Evolutionary conservation across 176 grass and related monocot species (phyloP).

Genomic region (Tillandsia leiboldiana): DNA sequence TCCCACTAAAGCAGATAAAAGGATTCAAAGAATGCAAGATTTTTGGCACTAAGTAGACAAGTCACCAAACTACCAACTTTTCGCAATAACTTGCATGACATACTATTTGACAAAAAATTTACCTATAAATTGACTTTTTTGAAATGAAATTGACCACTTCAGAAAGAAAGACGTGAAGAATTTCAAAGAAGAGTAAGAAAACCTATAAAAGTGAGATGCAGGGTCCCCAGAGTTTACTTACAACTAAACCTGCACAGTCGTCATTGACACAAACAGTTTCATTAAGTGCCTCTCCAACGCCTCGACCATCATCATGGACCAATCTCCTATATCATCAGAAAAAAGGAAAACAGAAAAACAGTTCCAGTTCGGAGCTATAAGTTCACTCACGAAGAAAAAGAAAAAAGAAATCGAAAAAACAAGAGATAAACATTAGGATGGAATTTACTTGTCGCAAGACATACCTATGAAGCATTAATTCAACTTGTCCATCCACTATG

Average conservation of each 20-base stretch:
- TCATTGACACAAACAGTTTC: slow-evolving; percentile 61
- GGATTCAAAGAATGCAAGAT: too few species aligned
- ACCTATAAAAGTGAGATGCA: too few species aligned
- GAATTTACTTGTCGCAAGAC: neutral
- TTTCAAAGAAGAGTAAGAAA: too few species aligned
- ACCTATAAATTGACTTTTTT: too few species aligned
- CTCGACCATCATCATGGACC: slow-evolving; percentile 71
- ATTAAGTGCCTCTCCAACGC: slow-evolving; percentile 75
- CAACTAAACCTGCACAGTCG: slow-evolving; percentile 68
- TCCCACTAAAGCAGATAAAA: too few species aligned
- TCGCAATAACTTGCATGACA: too few species aligned
- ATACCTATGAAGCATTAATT: slow-evolving; percentile 93
- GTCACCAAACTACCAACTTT: too few species aligned
- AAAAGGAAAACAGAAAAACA: neutral
- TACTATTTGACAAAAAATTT: too few species aligned
- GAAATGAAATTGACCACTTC: too few species aligned
- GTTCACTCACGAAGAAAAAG: neutral
- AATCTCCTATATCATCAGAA: slow-evolving; percentile 52
- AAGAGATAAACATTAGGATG: neutral
- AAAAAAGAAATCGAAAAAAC: neutral
- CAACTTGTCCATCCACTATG: slow-evolving; percentile 85
- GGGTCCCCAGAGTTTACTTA: slow-evolving; percentile 30
- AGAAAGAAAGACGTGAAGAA: too few species aligned
- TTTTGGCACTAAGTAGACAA: too few species aligned
- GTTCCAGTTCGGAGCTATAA: neutral